These are phyloP conservation scores for Trametes polyzona DNA, from an alignment of 1,284 basidiomycete species.

Conservation along the genomic window DNA sequence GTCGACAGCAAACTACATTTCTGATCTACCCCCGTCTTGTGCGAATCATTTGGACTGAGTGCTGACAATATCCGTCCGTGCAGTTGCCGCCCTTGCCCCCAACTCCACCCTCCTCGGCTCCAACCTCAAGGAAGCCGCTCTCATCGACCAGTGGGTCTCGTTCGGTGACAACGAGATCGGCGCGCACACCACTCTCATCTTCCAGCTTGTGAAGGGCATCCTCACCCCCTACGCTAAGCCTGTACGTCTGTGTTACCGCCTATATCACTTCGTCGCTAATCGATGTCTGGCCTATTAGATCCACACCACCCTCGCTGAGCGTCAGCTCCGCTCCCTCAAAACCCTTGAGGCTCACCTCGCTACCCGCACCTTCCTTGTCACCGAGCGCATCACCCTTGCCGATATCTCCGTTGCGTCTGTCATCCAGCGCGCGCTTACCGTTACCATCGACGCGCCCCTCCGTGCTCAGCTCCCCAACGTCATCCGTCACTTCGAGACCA, in stretches of 20 bases:
- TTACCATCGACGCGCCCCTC: conserved; percentile 65
- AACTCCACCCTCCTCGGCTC: conserved; percentile 69
- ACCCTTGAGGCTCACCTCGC: conserved; percentile 79
- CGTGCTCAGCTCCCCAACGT: conserved; percentile 78
- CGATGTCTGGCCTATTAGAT: conserved; percentile 44
- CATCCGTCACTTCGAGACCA: conserved; percentile 83
- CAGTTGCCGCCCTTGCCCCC: conserved; percentile 76
- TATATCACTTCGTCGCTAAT: not conserved
- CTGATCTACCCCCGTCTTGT: conserved; percentile 38
- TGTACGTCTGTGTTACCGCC: conserved; percentile 40
- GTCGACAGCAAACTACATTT: conserved; percentile 37
- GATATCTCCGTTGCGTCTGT: conserved; percentile 76
- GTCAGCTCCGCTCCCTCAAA: conserved; percentile 56
- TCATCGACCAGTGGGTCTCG: conserved; percentile 71
- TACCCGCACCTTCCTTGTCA: conserved; percentile 88
- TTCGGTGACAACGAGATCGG: conserved; percentile 65
- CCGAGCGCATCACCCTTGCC: conserved; percentile 93
- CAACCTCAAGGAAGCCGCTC: conserved; percentile 58
- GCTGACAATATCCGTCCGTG: conserved; percentile 21
- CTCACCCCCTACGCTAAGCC: conserved; percentile 68
- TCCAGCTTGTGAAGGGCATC: conserved; percentile 44
- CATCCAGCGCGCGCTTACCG: conserved; percentile 52
- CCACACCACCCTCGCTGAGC: conserved; percentile 57
- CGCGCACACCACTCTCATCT: conserved; percentile 31
- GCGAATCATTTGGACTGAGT: not conserved